These are phyloP conservation scores for Suaeda aralocaspica DNA, from an alignment of 148 eudicot genomes.

Conservation along the genomic window DNA sequence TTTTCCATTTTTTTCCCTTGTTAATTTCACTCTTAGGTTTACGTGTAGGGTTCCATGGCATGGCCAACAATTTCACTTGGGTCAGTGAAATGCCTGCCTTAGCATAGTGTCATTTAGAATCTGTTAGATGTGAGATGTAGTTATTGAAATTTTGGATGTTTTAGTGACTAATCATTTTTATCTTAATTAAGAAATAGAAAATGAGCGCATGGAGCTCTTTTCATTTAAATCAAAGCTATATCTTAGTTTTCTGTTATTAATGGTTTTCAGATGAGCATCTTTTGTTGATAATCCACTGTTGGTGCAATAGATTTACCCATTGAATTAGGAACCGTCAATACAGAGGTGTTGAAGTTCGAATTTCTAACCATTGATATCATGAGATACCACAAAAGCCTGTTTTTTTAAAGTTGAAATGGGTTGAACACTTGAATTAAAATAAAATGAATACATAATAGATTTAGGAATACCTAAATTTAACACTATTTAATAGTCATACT, in stretches of 20 bases:
- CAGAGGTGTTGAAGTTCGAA: too few species aligned
- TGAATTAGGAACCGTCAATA: too few species aligned
- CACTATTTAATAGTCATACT: too few species aligned
- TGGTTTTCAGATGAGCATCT: too few species aligned
- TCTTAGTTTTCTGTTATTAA: neutral
- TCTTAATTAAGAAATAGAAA: conserved; percentile 15
- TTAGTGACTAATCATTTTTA: conserved; percentile 23
- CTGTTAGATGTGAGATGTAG: conserved; percentile 23
- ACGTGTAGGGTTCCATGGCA: conserved; percentile 22
- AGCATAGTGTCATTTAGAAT: conserved; percentile 13
- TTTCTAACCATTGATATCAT: too few species aligned
- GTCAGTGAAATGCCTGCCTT: conserved; percentile 16
- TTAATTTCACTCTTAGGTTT: conserved; percentile 20
- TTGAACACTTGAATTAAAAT: too few species aligned
- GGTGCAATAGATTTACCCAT: too few species aligned
- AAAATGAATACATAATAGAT: too few species aligned
- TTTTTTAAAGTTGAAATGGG: too few species aligned
- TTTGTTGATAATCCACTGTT: too few species aligned
- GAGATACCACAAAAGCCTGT: too few species aligned
- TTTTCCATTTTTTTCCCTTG: conserved; percentile 11
- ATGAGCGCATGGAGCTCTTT: conserved; percentile 5
- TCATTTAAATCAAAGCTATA: neutral
- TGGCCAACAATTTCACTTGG: conserved; percentile 20
- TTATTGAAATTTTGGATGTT: conserved; percentile 19
- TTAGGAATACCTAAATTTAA: too few species aligned